Conservation (phyloP, 257 asterid species). For the Phtheirospermum japonicum region DNA sequence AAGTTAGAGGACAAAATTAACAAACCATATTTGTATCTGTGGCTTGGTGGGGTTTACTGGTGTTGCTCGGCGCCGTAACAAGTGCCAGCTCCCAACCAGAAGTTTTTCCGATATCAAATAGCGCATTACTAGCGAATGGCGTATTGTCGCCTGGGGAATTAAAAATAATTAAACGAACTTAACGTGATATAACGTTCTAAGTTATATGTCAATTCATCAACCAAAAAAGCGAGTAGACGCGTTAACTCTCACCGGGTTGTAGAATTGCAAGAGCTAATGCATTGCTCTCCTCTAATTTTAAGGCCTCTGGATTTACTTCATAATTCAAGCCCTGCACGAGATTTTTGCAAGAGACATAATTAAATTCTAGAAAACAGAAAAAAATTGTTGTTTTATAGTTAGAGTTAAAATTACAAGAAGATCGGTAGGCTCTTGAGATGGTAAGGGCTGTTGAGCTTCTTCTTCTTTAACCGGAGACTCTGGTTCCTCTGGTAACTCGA, state of each 20-base stretch:
- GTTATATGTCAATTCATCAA: too few relatives aligned
- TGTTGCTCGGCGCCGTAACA: slow-evolving; percentile 59
- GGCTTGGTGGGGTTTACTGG: slow-evolving; percentile 34
- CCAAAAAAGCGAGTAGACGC: too few relatives aligned
- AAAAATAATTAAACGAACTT: background rate
- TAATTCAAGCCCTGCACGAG: slow-evolving; percentile 53
- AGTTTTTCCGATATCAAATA: slow-evolving; percentile 47
- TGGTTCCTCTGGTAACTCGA: slow-evolving; percentile 29
- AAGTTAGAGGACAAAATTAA: too few relatives aligned
- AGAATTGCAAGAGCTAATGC: slow-evolving; percentile 74
- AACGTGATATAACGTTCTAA: background rate
- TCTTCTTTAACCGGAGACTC: slow-evolving; percentile 34
- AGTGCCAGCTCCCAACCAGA: slow-evolving; percentile 80
- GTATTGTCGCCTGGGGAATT: slow-evolving; percentile 38
- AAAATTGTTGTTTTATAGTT: background rate
- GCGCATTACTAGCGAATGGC: slow-evolving; percentile 29
- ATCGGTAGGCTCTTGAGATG: slow-evolving; percentile 53
- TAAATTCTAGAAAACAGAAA: background rate
- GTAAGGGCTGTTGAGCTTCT: slow-evolving; percentile 32
- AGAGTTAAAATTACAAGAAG: slow-evolving; percentile 40
- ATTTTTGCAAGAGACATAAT: background rate
- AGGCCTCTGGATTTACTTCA: slow-evolving; percentile 51
- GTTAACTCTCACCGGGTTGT: slow-evolving; percentile 47
- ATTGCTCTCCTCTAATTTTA: slow-evolving; percentile 58
- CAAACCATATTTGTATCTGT: slow-evolving; percentile 35